Evolutionary conservation across 2,329 filamentous ascomycete genomes (phyloP).

Genomic region (Pseudonectria buxi): DNA sequence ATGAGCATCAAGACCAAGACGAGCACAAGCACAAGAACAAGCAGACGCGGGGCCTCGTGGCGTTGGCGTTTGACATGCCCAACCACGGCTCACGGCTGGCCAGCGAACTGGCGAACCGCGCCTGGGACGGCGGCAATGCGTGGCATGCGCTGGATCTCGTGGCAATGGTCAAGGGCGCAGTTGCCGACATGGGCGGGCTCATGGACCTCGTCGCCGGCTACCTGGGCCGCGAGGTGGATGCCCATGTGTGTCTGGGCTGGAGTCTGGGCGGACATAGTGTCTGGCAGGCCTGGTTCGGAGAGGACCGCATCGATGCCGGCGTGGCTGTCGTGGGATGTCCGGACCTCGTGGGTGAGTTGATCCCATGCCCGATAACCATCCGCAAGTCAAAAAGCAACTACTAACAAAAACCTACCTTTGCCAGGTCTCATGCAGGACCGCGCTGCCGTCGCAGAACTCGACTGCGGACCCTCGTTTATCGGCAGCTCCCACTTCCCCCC

Average conservation of each 20-base stretch:
- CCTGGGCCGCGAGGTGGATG: conserved; percentile 45
- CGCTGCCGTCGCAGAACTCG: conserved; percentile 56
- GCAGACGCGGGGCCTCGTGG: conserved; percentile 57
- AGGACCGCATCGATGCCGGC: conserved; percentile 70
- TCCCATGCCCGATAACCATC: too few species aligned
- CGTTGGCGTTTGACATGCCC: conserved; percentile 81
- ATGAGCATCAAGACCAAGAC: conserved; percentile 30
- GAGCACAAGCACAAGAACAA: conserved; percentile 10
- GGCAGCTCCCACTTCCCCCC: conserved; percentile 72
- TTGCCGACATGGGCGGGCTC: conserved; percentile 65
- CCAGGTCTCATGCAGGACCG: conserved; percentile 67
- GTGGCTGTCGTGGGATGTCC: conserved; percentile 83
- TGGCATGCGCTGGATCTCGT: conserved; percentile 92
- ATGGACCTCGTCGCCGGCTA: conserved; percentile 75
- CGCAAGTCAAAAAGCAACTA: background rate
- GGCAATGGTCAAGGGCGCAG: conserved; percentile 64
- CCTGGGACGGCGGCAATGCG: conserved; percentile 73
- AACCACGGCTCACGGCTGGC: conserved; percentile 79
- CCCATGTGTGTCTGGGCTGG: conserved; percentile 73
- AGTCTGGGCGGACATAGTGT: conserved; percentile 82
- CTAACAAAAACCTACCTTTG: background rate
- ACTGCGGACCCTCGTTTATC: conserved; percentile 57
- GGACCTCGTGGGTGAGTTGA: conserved; percentile 64
- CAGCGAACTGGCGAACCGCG: conserved; percentile 60
- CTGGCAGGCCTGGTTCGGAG: conserved; percentile 76